These are phyloP conservation scores for Lanmaoa pseudosensibilis DNA, from an alignment of 768 basidiomycete species.

Conservation along the genomic window DNA sequence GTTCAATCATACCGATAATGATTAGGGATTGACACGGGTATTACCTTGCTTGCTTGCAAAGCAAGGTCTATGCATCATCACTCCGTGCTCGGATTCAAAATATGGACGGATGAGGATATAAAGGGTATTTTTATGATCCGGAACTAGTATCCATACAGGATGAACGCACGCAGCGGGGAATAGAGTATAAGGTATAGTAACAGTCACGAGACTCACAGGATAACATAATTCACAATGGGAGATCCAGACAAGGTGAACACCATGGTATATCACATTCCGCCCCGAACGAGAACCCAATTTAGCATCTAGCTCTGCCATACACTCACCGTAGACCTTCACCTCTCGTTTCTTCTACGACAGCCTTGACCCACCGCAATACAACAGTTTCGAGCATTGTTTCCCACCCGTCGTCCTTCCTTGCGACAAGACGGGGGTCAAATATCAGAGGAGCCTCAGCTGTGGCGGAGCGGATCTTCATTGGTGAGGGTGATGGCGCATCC, in stretches of 20 bases:
- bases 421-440: constrained; percentile 76
- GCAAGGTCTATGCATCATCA: no score
- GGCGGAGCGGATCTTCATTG: constrained; percentile 38
- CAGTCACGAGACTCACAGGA: constrained; percentile 3
- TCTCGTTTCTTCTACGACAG: constrained; percentile 67
- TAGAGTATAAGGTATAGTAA: constrained; percentile 15
- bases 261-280: neutral
- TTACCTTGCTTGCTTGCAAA: no score
- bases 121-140: no score
- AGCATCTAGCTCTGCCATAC: neutral
- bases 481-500: constrained; percentile 31
- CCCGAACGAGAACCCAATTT: neutral
- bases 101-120: no score
- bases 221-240: constrained; percentile 7
- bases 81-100: no score
- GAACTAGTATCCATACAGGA: no score
- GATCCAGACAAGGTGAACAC: neutral
- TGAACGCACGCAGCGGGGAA: constrained; percentile 5
- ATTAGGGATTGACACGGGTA: no score
- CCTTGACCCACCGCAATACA: constrained; percentile 64
- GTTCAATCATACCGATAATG: neutral
- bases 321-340: constrained; percentile 31
- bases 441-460: constrained; percentile 47
- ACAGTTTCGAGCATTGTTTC: constrained; percentile 71
- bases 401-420: constrained; percentile 77